Conservation (phyloP, 169 alveolate genomes). For the Cryptosporidium tyzzeri region DNA sequence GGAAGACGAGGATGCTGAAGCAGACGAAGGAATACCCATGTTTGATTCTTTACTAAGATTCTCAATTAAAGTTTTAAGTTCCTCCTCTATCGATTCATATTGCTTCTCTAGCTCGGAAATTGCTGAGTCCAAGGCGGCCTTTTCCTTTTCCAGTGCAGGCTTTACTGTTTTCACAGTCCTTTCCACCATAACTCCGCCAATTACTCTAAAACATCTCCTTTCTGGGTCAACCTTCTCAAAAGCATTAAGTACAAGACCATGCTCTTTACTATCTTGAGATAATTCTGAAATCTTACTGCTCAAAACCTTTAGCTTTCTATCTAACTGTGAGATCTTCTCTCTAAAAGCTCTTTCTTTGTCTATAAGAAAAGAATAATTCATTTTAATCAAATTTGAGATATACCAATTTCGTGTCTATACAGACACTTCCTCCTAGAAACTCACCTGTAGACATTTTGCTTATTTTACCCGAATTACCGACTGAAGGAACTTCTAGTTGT, state of each 20-base stretch:
- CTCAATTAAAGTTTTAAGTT: conserved; percentile 40
- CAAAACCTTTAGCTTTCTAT: conserved; percentile 79
- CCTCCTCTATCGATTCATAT: conserved; percentile 56
- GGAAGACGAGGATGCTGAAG: conserved; percentile 18
- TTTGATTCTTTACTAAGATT: neutral
- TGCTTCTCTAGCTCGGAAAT: conserved; percentile 68
- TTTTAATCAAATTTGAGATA: no score
- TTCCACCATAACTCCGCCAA: conserved; percentile 92
- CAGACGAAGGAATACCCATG: neutral
- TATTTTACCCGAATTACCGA: neutral
- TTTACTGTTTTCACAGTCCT: conserved; percentile 89
- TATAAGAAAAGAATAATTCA: neutral
- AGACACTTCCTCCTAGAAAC: neutral
- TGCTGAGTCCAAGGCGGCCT: conserved; percentile 71
- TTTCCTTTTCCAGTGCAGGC: conserved; percentile 87
- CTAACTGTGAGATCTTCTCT: conserved; percentile 77
- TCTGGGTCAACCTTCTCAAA: conserved; percentile 85
- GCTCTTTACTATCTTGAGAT: conserved; percentile 88
- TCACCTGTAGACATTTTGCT: conserved; percentile 37
- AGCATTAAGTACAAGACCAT: conserved; percentile 89
- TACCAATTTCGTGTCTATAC: neutral
- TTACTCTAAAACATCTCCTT: conserved; percentile 89
- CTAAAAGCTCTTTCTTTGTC: conserved; percentile 26
- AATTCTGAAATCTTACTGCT: conserved; percentile 84
- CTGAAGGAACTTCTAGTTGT: neutral